Evolutionary conservation across 179 eudicot genomes (phyloP), one percentile per base, ranked within the genome.

Genomic region (Actinidia arguta): DNA sequence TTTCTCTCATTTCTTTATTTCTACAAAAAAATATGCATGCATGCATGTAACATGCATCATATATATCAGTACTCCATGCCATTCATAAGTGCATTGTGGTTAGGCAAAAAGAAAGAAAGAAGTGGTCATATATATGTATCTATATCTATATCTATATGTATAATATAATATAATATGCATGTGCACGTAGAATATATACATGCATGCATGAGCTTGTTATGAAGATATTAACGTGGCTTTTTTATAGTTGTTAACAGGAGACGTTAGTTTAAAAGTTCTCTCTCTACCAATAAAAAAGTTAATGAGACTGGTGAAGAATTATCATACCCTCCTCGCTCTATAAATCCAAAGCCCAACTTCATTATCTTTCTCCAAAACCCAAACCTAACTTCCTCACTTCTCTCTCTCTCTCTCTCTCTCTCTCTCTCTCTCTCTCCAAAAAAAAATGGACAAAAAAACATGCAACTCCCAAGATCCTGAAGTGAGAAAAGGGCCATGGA

Each of bases 401-500:
- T 79, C 79, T 54, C 46, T 36, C 8, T 8, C 42, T 63, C 56
- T 31, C 55, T 73, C 48, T 52, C 20, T 74, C 81, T 63, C 68
- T 7, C 82, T 39, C 36, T 24, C n/a, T n/a, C n/a, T n/a, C n/a
- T n/a, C n/a, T n/a, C n/a, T 12, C 44, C 5, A 77, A 80, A 73
- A 31, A n/a, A n/a, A n/a, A n/a, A 96, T 93, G 98, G 92, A 94
- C 68, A 89, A 90, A 79, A 88, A 85, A 78, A 80, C 90, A 85
- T 87, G 88, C 78, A 89, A 73, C 78, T 88, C 93, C 25, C 87
- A 86, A 51, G 98, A 91, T 17, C 85, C 39, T 58, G 98, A 96
- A 84, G 95, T 95, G 76, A 93, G 99, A 83, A 96, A 95, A 90
- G 98, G 98, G 75, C 99, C 99, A 82, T 96, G 99, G 99, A 96